A percentile compares a stretch with the other conserved stretches of the same genome.
Evolutionary conservation across 1,284 basidiomycete species (phyloP).

Genomic region (Pseudozyma sp.): DNA sequence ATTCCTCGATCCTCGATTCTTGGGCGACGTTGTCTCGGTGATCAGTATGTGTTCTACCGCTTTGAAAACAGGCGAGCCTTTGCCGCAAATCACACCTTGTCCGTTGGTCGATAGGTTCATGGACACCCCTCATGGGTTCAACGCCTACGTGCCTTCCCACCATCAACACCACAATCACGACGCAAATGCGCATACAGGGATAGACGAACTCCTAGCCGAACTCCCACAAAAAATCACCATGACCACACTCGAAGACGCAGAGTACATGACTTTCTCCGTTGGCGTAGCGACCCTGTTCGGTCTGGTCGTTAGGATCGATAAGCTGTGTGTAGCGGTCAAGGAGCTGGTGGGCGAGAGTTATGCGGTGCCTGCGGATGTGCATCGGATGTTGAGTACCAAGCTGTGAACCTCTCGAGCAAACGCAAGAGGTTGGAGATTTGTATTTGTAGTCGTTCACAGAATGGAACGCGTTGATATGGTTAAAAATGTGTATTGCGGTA

Average conservation of each 20-base stretch:
- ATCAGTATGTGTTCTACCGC: slow-evolving; percentile 71
- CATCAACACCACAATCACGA: background rate
- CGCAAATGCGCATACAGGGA: background rate
- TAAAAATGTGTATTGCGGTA: background rate
- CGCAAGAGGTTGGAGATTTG: background rate
- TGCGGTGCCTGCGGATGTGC: slow-evolving; percentile 42
- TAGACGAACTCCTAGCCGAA: slow-evolving; percentile 17
- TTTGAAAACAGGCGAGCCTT: slow-evolving; percentile 78
- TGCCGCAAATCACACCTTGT: slow-evolving; percentile 87
- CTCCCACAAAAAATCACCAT: slow-evolving; percentile 34
- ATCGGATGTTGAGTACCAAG: slow-evolving; percentile 18
- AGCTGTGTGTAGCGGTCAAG: slow-evolving; percentile 80
- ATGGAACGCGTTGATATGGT: too few relatives aligned
- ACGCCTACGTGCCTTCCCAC: slow-evolving; percentile 13
- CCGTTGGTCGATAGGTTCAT: slow-evolving; percentile 81
- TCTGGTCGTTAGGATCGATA: slow-evolving; percentile 77
- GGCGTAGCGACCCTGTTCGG: slow-evolving; percentile 79
- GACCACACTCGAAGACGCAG: slow-evolving; percentile 35
- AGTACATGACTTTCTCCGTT: slow-evolving; percentile 52
- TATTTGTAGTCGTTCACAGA: too few relatives aligned
- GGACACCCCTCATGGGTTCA: slow-evolving; percentile 68
- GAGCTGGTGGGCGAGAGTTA: slow-evolving; percentile 84
- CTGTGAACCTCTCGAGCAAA: background rate
- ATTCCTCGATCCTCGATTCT: slow-evolving; percentile 81
- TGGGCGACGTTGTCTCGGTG: slow-evolving; percentile 76